Conservation (phyloP, 768 basidiomycete genomes). For the Pulveroboletus frians region DNA sequence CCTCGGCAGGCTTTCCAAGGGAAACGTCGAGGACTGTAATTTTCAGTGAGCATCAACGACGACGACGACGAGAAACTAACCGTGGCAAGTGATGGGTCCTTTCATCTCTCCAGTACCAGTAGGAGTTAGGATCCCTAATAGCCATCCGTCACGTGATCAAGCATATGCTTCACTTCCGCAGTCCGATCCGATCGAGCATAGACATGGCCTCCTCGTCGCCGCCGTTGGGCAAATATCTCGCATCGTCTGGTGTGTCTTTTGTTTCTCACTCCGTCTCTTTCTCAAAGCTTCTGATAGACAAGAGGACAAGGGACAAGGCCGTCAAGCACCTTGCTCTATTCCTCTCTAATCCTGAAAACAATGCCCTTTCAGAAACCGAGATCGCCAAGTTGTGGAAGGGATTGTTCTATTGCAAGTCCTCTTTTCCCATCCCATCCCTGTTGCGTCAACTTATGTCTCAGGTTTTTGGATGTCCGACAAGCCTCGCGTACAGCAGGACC, state of each 20-base stretch:
- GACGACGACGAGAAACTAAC: constrained; percentile 38
- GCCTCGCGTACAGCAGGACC: constrained; percentile 88
- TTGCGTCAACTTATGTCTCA: constrained; percentile 27
- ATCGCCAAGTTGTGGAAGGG: constrained; percentile 97
- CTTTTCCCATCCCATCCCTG: background rate
- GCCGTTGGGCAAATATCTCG: constrained; percentile 87
- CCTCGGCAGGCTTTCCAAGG: constrained; percentile 72
- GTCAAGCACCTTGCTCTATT: constrained; percentile 74
- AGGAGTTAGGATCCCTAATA: no score
- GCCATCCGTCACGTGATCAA: constrained; percentile 4
- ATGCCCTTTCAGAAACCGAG: constrained; percentile 63
- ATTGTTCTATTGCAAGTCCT: constrained; percentile 82
- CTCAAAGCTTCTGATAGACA: constrained; percentile 47
- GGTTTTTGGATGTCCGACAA: constrained; percentile 99
- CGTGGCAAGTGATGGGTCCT: constrained; percentile 91
- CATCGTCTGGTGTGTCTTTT: constrained; percentile 69
- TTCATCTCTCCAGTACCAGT: constrained; percentile 38
- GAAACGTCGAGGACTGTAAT: constrained; percentile 78
- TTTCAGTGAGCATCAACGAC: background rate
- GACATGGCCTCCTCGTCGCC: constrained; percentile 37
- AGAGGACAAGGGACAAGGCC: constrained; percentile 88
- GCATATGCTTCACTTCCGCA: constrained; percentile 2
- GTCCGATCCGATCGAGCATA: constrained; percentile 17
- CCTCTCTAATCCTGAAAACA: constrained; percentile 59
- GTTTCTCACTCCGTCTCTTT: background rate